Conservation (phyloP, 75 land plant genomes). For the Azolla pinnata region DNA sequence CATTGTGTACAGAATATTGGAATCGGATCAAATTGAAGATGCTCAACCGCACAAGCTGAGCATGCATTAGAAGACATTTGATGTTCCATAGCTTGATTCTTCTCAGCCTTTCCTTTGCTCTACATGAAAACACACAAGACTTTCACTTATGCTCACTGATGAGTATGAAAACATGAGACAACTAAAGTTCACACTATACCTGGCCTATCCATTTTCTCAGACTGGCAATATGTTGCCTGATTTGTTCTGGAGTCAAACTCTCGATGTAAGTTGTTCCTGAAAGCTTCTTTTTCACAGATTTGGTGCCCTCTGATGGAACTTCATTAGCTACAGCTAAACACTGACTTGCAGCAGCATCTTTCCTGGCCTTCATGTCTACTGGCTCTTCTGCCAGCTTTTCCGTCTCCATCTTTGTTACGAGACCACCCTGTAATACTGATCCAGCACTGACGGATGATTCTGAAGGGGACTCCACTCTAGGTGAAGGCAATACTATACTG, state of each 20-base stretch:
- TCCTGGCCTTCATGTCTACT: background rate
- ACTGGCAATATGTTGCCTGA: conserved; percentile 72
- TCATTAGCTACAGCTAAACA: conserved; percentile 8
- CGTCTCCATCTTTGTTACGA: background rate
- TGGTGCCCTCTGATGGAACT: conserved; percentile 31
- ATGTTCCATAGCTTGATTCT: conserved; percentile 84
- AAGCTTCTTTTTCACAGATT: conserved; percentile 75
- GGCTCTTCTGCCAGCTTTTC: background rate
- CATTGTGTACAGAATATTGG: conserved; percentile 89
- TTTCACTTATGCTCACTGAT: background rate
- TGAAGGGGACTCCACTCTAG: background rate
- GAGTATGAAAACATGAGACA: background rate
- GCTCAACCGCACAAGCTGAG: conserved; percentile 86
- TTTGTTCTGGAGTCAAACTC: conserved; percentile 86
- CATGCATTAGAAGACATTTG: conserved; percentile 86
- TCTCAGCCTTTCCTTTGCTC: conserved; percentile 94
- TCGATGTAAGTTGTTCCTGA: conserved; percentile 87
- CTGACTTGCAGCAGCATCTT: background rate
- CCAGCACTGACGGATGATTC: background rate
- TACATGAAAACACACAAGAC: conserved; percentile 17
- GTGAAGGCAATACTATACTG: background rate
- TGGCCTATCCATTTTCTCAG: conserved; percentile 93
- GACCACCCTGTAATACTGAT: background rate
- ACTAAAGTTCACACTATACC: conserved; percentile 30
- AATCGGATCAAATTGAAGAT: conserved; percentile 89